phyloP scores from a whole-genome alignment of 192 early-diverging fungal species.

The Coemansia sp. region DNA sequence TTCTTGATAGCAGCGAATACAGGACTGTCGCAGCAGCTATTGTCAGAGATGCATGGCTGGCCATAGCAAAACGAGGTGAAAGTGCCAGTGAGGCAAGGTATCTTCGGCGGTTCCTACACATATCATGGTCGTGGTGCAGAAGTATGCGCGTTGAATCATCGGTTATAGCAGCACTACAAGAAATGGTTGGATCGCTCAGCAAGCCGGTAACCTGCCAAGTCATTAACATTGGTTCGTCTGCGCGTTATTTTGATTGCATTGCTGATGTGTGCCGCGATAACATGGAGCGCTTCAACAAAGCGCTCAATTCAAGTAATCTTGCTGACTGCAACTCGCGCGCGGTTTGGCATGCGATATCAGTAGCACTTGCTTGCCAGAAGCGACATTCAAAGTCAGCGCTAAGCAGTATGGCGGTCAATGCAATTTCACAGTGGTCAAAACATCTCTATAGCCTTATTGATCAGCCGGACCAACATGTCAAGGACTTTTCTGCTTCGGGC shows the following conservation, averaged over 20 bases:
- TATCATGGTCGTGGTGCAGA: slow-evolving; percentile 42
- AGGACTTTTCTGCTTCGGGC: slow-evolving; percentile 10
- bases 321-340: neutral
- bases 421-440: slow-evolving; percentile 14
- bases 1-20: slow-evolving; percentile 1
- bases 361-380: slow-evolving; percentile 2
- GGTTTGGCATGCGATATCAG: slow-evolving; percentile 10
- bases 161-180: slow-evolving; percentile 5
- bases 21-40: slow-evolving; percentile 1
- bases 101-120: slow-evolving; percentile 21
- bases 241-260: neutral
- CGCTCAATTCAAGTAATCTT: neutral
- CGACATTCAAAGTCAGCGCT: neutral
- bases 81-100: slow-evolving; percentile 1
- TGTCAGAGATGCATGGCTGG: slow-evolving; percentile 22
- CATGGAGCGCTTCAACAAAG: neutral
- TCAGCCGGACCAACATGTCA: neutral
- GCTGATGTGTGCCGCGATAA: neutral
- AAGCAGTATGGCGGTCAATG: neutral
- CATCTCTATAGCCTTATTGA: neutral
- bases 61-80: neutral
- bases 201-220: slow-evolving; percentile 5
- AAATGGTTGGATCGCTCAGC: slow-evolving; percentile 23
- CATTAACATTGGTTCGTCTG: slow-evolving; percentile 13
- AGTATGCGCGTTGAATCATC: slow-evolving; percentile 3